phyloP scores from a whole-genome alignment of 768 basidiomycete species.

The Holtermannia corniformis region DNA sequence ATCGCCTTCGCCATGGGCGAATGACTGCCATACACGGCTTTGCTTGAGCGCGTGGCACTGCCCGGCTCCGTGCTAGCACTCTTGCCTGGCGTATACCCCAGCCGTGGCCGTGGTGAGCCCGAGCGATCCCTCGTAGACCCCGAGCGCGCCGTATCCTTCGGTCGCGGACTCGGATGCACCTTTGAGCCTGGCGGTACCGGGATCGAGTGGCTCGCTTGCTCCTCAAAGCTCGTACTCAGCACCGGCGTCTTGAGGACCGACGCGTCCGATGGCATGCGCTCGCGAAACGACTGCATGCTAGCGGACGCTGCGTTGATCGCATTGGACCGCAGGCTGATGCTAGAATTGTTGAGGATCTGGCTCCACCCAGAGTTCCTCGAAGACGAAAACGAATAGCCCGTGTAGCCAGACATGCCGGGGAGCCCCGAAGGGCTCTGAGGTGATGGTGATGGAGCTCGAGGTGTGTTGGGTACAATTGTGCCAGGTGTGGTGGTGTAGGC shows the following conservation, averaged over 20 bases:
- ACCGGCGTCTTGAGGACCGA: slow-evolving; percentile 5
- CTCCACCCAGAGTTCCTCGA: slow-evolving; percentile 25
- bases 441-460: background rate
- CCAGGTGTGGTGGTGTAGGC: slow-evolving; percentile 1
- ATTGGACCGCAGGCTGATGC: slow-evolving; percentile 14
- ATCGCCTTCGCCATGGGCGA: background rate
- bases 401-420: slow-evolving; percentile 4
- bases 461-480: slow-evolving; percentile 7
- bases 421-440: background rate
- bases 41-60: background rate
- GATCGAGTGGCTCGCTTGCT: background rate
- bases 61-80: background rate
- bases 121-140: background rate
- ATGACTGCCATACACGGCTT: background rate
- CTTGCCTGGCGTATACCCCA: background rate
- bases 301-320: background rate
- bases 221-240: slow-evolving; percentile 8
- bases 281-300: background rate
- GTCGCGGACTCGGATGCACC: background rate
- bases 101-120: background rate
- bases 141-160: background rate
- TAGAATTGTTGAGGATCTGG: slow-evolving; percentile 25
- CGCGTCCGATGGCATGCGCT: slow-evolving; percentile 8
- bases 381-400: slow-evolving; percentile 1
- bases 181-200: background rate